Conservation (phyloP, 441 rosid species). For the Jatropha multifida region DNA sequence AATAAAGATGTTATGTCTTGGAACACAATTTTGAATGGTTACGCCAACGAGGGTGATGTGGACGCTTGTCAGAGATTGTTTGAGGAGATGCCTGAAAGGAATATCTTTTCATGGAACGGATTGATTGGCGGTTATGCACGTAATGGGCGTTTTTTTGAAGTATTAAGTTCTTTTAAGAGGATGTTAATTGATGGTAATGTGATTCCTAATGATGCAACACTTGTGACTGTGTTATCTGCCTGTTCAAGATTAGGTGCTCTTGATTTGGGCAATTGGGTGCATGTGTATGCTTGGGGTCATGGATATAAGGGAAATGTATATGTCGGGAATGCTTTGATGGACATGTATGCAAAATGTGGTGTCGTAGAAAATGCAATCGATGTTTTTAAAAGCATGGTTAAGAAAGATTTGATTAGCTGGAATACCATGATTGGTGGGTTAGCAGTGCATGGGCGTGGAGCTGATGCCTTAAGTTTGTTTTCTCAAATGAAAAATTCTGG, state of each 20-base stretch:
- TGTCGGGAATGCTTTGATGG: not conserved
- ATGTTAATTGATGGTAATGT: not conserved
- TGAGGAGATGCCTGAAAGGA: slow-evolving; percentile 1
- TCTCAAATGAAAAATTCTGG: not conserved
- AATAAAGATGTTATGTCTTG: not conserved
- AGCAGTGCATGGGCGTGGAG: not conserved
- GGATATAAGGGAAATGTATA: not conserved
- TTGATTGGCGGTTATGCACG: not conserved
- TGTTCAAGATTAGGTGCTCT: not conserved
- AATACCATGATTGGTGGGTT: not conserved
- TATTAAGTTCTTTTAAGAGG: not conserved
- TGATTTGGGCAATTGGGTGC: not conserved
- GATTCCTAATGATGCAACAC: not conserved
- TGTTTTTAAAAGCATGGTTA: not conserved
- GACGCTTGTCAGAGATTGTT: not conserved
- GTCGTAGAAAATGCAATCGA: not conserved
- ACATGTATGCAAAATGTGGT: not conserved
- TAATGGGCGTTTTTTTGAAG: not conserved
- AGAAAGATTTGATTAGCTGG: not conserved
- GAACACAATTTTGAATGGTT: not conserved
- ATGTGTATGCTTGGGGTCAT: not conserved
- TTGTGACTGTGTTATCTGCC: not conserved
- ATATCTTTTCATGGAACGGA: not conserved
- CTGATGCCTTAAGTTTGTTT: not conserved
- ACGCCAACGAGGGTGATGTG: not conserved